A percentile compares a stretch with the other conserved stretches of the same genome.
These are phyloP conservation scores for Boletus sp. DNA, from an alignment of 1,284 basidiomycete species.

Conservation along the genomic window DNA sequence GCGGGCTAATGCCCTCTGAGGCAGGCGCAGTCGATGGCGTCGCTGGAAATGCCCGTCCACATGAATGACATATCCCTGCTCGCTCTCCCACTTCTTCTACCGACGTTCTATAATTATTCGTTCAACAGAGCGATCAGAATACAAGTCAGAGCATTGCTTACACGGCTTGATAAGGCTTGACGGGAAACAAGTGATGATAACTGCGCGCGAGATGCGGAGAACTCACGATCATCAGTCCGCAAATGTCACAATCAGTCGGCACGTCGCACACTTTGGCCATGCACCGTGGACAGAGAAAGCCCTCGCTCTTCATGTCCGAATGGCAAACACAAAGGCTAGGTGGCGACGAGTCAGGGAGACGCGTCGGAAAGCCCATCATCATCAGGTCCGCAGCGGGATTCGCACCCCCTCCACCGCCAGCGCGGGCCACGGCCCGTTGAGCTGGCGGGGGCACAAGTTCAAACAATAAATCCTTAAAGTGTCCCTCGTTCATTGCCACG, in stretches of 20 bases:
- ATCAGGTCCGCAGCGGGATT: conserved; percentile 85
- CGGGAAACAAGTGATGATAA: conserved; percentile 92
- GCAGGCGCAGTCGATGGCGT: conserved; percentile 34
- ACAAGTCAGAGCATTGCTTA: conserved; percentile 41
- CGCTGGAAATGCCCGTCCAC: conserved; percentile 59
- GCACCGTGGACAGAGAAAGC: conserved; percentile 94
- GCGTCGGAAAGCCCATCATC: conserved; percentile 98
- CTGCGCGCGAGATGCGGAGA: conserved; percentile 95
- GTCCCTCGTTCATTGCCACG: conserved; percentile 95
- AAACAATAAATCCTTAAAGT: conserved; percentile 93
- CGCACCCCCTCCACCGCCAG: conserved; percentile 42
- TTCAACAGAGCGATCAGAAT: conserved; percentile 8
- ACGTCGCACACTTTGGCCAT: conserved; percentile 93
- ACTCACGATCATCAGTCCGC: conserved; percentile 96
- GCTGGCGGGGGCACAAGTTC: conserved; percentile 95
- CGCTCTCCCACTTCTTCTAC: conserved; percentile 36
- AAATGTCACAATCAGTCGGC: conserved; percentile 96
- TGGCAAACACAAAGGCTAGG: conserved; percentile 92
- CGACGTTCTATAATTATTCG: conserved; percentile 34
- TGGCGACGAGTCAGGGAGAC: conserved; percentile 79
- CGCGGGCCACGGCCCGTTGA: conserved; percentile 60
- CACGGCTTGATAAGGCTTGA: conserved; percentile 77
- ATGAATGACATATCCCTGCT: conserved; percentile 60
- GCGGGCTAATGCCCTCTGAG: conserved; percentile 67
- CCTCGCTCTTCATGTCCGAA: conserved; percentile 82